Conservation (phyloP, 176 grass and related monocot species). For the Carex parvula region DNA sequence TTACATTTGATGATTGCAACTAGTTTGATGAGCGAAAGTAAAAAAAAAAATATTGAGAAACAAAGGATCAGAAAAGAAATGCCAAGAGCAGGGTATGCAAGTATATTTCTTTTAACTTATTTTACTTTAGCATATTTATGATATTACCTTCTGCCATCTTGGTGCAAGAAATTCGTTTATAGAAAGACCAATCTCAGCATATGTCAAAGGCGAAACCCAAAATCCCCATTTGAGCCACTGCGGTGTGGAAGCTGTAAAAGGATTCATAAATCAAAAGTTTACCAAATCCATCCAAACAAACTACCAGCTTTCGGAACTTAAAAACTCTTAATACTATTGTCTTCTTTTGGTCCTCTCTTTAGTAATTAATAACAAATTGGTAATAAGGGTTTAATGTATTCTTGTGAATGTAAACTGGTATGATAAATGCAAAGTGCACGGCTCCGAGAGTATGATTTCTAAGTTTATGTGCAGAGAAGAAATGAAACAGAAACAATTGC, state of each 20-base stretch:
- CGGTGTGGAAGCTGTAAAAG: conserved; percentile 52
- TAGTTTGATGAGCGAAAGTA: not conserved
- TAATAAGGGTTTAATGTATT: no score
- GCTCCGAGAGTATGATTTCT: no score
- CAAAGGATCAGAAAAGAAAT: not conserved
- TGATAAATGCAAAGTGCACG: no score
- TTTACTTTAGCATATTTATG: conserved; percentile 5
- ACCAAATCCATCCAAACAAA: not conserved
- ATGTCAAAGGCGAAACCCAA: conserved; percentile 79
- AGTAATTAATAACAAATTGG: not conserved
- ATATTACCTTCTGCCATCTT: conserved; percentile 79
- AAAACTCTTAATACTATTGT: not conserved
- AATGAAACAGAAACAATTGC: conserved; percentile 19
- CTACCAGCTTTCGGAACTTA: not conserved
- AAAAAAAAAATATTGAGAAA: not conserved
- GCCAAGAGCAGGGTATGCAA: not conserved
- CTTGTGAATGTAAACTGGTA: no score
- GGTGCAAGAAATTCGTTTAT: conserved; percentile 77
- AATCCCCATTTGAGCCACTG: conserved; percentile 88
- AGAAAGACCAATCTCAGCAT: conserved; percentile 66
- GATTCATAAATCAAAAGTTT: not conserved
- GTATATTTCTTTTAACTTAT: not conserved
- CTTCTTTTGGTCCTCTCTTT: not conserved
- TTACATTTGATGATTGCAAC: conserved; percentile 33
- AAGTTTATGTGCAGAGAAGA: not conserved